A percentile compares a stretch with the other conserved stretches of the same genome.
Evolutionary conservation across 2,329 filamentous ascomycete species (phyloP).

Genomic region (Immersiporthe knoxdaviesiana): DNA sequence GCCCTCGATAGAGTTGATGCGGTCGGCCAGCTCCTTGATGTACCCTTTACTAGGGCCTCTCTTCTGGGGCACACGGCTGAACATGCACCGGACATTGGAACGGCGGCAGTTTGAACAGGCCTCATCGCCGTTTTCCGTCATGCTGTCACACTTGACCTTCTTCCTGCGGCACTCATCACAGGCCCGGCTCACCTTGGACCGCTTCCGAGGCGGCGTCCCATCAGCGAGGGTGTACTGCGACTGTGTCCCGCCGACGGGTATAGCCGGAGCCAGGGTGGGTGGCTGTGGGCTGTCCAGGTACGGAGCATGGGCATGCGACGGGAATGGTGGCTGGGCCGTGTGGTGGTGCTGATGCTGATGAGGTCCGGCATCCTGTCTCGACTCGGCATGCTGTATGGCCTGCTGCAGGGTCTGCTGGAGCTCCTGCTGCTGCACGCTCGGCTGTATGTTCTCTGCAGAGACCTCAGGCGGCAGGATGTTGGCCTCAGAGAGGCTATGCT

Average conservation of each 20-base stretch:
- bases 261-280: slow-evolving; percentile 38
- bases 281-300: slow-evolving; percentile 35
- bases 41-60: slow-evolving; percentile 90
- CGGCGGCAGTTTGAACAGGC: slow-evolving; percentile 83
- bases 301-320: slow-evolving; percentile 33
- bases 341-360: slow-evolving; percentile 7
- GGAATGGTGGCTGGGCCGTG: slow-evolving; percentile 34
- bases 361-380: slow-evolving; percentile 31
- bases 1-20: slow-evolving; percentile 80
- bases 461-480: slow-evolving; percentile 40
- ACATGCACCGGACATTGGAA: slow-evolving; percentile 76
- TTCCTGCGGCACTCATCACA: slow-evolving; percentile 89
- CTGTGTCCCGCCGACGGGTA: slow-evolving; percentile 49
- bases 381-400: slow-evolving; percentile 34
- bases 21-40: slow-evolving; percentile 88
- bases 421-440: slow-evolving; percentile 41
- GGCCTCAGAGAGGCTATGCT: slow-evolving; percentile 35
- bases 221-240: slow-evolving; percentile 53
- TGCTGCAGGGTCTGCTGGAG: slow-evolving; percentile 36
- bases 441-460: slow-evolving; percentile 40
- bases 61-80: slow-evolving; percentile 87
- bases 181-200: slow-evolving; percentile 84
- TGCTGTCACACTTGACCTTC: slow-evolving; percentile 87
- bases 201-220: slow-evolving; percentile 70
- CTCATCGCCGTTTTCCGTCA: slow-evolving; percentile 71